Base-by-base conservation (phyloP, 257 asterid genomes). In the Nicotiana undulata region DNA sequence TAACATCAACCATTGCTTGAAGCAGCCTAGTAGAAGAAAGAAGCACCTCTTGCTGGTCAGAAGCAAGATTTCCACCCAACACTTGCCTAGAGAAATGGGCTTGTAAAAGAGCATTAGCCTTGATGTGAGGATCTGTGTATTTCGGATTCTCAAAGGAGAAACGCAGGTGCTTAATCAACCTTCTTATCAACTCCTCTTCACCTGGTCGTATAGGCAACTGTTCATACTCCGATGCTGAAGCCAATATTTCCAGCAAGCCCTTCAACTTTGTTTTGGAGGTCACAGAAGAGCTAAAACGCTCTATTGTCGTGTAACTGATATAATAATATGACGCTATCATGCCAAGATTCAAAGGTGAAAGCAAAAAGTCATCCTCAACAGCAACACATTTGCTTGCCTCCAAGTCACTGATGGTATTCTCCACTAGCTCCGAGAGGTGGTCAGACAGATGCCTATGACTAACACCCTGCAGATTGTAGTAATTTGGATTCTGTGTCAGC, bases 1-100 rank as follows among this genome's bases (percentile, higher is more conserved):
- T 87, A 22, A 87, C 90, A 87, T 87, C 90, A 49, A 87, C 90
- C 88, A 87, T 81, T 2, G 88, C 90, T 61, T 87, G 86, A 61
- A 87, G 86, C 20, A 87, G 81, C 80, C 90, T 82, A 59, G 65
- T 77, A 53, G 88, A 84, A 46, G 84, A 82, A 28, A 87, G 40
- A 26, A 87, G 79, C 24, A 87, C 86, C 85, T 85, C 88, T 53
- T 85, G 85, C 78, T 84, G 86, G 81, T 85, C 88, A 55, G 84
- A 74, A 28, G 86, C 85, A 79, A 87, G 56, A 70, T 87, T 85
- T 20, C 86, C 90, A 6, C 88, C 80, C 52, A 84, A 67, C 61
- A 63, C 31, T 18, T 87, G 88, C 81, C 89, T 82, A 66, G 86
- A 81, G 81, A 87, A 84, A 66, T 87, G 88, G 59, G 89, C 89